These are phyloP conservation scores for Solanum sejunctum DNA, from an alignment of 257 asterid species.

Conservation along the genomic window DNA sequence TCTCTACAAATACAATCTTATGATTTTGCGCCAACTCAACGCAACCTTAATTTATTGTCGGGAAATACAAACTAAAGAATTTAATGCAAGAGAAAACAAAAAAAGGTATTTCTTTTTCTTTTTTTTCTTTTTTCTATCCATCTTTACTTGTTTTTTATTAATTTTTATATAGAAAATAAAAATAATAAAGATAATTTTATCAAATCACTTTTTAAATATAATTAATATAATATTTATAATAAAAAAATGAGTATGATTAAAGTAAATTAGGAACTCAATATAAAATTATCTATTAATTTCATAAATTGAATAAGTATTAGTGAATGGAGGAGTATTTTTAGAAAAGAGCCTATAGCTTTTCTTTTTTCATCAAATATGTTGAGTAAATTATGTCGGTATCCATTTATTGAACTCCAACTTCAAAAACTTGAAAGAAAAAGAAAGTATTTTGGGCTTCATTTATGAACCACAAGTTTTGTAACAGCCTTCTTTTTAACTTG, in stretches of 20 bases:
- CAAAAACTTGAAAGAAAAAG: background rate
- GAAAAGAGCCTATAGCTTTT: background rate
- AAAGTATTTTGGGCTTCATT: background rate
- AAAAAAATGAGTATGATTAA: no score
- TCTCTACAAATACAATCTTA: background rate
- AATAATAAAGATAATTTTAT: no score
- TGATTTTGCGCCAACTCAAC: slow-evolving; percentile 27
- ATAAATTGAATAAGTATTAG: no score
- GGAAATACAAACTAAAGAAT: slow-evolving; percentile 1
- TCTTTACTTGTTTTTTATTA: no score
- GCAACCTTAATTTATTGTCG: slow-evolving; percentile 26
- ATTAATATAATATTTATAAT: no score
- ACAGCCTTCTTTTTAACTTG: background rate
- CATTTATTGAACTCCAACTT: background rate
- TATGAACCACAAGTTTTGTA: background rate
- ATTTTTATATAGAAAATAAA: no score
- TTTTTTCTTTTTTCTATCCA: background rate
- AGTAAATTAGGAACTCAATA: no score
- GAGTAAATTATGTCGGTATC: background rate
- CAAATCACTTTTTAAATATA: no score
- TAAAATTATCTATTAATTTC: no score
- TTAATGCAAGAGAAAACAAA: background rate
- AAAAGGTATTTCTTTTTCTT: background rate
- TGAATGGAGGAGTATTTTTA: no score
- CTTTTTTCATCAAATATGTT: background rate